Evolutionary conservation across 1,284 basidiomycete species (phyloP), one percentile per base, ranked within the genome.

Genomic region (Cutaneotrichosporon arboriforme): DNA sequence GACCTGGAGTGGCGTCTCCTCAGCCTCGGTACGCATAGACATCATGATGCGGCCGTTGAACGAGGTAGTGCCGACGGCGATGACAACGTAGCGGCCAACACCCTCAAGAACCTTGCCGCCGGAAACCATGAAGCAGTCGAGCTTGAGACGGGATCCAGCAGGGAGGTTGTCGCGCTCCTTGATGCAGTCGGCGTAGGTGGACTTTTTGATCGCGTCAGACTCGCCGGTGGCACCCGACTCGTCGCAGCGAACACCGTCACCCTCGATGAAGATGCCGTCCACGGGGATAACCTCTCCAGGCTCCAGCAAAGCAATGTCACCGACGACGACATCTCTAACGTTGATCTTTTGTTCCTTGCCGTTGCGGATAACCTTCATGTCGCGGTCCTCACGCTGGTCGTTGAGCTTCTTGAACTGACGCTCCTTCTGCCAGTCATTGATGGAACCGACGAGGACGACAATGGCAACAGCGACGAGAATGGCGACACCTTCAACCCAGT

Each of bases 401-500:
- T 97, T 97, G 49, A 98, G 81, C 36, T 80, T 80, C 66, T 88
- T 85, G 78, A 98, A 97, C 76, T 98, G 94, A 8, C 84, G 84
- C 72, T 98, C 94, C 77, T 98, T 97, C 74, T 97, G 92, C 85
- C 88, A 98, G 61, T 76, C 75, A 58, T 76, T 77, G 57, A 75
- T 62, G 34, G 73, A 72, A 21, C 74, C 73, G 51, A 77, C 74
- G 21, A 76, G 57, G 45, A 79, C 76, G 61, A 77, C 73, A 55
- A 90, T 74, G 57, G 94, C 85, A 59, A 96, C 90, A 7, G 96
- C 96, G 51, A 92, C 82, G 63, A 96, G 83, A 69, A 98, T 98
- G 8, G 94, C 91, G 13, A 98, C 90, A 66, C 96, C 96, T 77
- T 98, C 94, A 4, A 98, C 91, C 93, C 94, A 98, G 67, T 97